These are phyloP conservation scores for Petunia hybrid DNA, from an alignment of 305 asterid species.

Conservation along the genomic window DNA sequence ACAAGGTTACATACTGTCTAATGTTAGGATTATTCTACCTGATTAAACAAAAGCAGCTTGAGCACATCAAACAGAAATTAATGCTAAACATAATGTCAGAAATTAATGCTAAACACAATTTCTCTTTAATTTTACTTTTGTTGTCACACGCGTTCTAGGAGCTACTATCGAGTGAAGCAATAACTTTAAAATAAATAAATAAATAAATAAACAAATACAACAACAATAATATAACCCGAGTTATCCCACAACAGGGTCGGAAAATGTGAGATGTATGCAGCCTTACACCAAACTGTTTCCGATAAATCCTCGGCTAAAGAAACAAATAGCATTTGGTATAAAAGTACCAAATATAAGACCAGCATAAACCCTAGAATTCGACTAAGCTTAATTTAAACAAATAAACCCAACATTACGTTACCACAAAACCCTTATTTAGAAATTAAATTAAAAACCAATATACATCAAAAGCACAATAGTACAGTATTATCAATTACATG, in stretches of 20 bases:
- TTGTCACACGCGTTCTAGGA: not conserved
- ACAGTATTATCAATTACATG: not conserved
- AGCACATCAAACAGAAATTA: not conserved
- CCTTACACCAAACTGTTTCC: not conserved
- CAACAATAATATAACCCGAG: too few species aligned
- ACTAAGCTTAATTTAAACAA: not conserved
- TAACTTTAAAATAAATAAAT: not conserved
- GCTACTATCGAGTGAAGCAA: not conserved
- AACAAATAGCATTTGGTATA: not conserved
- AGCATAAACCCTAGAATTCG: not conserved
- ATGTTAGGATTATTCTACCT: not conserved
- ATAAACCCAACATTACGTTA: not conserved
- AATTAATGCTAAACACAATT: not conserved
- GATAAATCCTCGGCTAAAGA: not conserved
- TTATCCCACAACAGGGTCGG: too few species aligned
- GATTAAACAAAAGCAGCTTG: not conserved
- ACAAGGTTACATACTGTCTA: not conserved
- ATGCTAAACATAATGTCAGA: not conserved
- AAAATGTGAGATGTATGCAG: too few species aligned
- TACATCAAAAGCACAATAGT: constrained; percentile 7
- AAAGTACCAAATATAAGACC: not conserved
- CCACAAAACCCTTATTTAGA: not conserved
- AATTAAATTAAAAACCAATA: not conserved
- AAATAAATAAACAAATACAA: not conserved
- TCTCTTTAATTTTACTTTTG: not conserved